Evolutionary conservation across 257 asterid genomes (phyloP), one percentile per base, ranked within the genome.

Genomic region (Parsonsia alboflavescens): DNA sequence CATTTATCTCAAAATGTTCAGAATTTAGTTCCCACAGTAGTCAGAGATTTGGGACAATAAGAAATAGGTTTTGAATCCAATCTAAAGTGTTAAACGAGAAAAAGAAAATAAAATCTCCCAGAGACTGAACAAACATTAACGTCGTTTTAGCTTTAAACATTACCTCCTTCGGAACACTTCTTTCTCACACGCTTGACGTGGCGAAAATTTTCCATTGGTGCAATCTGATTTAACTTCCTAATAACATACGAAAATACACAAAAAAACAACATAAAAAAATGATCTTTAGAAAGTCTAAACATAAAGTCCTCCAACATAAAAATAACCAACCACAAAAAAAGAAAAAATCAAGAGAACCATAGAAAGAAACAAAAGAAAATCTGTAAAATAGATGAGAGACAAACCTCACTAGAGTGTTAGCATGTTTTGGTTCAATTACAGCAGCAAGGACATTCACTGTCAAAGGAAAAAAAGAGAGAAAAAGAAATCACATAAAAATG

Each of bases 101-200:
- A 33, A 33, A 33, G 39, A 30, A 6, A 15, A 30, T 6, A 22
- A 2, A 70, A 49, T 4, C 0, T 46, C 41, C 28, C 39, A 21
- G 19, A 46, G 39, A 48, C 41, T 1, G 4, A 24, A 44, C 8
- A 68, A 68, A 50, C 24, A 28, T 13, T 11, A 49, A 49, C 45
- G 12, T 33, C 36, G 49, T 48, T 49, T 16, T 22, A 49, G 45
- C 24, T 50, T n/a, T 15, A 46, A 63, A 33, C 9, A 39, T 57
- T 74, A 89, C 95, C 99, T 84, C 84, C 93, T 67, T 85, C 91
- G 75, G 82, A 81, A 74, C 81, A 74, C 72, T 79, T 80, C 89
- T 86, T 94, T 69, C 78, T 84, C 42, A 92, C 79, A 44, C 97
- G 93, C 89, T 90, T 94, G 76, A 94, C 97, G 79, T 94, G 99